Evolutionary conservation across 2,329 filamentous ascomycete genomes (phyloP).

Genomic region (Eutypa lata): DNA sequence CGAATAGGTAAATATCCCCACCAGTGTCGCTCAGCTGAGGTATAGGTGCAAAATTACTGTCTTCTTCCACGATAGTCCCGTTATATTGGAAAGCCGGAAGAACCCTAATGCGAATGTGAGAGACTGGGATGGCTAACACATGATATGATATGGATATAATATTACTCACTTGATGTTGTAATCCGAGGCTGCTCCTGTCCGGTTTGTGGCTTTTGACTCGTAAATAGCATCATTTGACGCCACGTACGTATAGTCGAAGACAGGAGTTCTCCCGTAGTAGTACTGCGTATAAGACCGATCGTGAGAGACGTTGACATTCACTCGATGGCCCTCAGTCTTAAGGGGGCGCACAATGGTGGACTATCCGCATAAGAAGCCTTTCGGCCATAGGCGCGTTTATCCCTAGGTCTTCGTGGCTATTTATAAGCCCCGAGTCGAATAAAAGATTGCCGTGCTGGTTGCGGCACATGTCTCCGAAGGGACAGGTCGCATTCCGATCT

Average conservation of each 20-base stretch:
- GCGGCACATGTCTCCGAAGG: constrained; percentile 14
- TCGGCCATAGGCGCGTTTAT: constrained; percentile 16
- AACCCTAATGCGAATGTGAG: neutral
- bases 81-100: neutral
- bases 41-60: neutral
- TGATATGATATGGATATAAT: too few relatives aligned
- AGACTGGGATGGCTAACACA: too few relatives aligned
- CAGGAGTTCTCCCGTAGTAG: neutral
- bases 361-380: constrained; percentile 5
- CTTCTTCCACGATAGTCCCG: neutral
- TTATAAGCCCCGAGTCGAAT: constrained; percentile 13
- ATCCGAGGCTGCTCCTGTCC: neutral
- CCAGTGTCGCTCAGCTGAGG: neutral
- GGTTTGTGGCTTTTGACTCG: neutral
- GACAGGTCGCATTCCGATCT: constrained; percentile 11
- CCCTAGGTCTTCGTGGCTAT: constrained; percentile 16
- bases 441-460: constrained; percentile 4
- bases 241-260: neutral
- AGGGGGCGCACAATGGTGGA: constrained; percentile 4
- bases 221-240: neutral
- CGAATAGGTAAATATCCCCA: neutral
- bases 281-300: neutral
- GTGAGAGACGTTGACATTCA: neutral
- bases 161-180: neutral
- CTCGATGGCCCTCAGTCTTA: neutral